Base-by-base conservation (phyloP, 2,329 filamentous ascomycete genomes). In the Eutypella sp. region DNA sequence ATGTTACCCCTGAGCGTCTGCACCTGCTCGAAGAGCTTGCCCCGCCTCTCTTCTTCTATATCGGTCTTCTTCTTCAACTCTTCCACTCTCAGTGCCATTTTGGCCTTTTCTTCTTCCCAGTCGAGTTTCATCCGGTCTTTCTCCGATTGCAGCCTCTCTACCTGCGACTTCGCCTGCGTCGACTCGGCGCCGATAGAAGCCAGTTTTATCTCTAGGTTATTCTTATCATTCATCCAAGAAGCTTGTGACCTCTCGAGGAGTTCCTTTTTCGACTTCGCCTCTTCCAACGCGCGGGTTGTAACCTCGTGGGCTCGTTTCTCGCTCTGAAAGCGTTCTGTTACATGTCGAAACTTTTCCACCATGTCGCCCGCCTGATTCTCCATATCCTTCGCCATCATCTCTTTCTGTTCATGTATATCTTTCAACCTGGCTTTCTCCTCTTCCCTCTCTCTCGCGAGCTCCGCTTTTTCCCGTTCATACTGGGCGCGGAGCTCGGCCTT, bases 1-100 rank as follows among this genome's bases (percentile, higher is more conserved):
- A 99, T 97, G 61, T 96, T 96, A 57, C 93, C 93, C 65, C 95
- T 95, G 48, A 97, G 79, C 61, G 96, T 91, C 63, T 97, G 89
- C 42, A 97, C 90, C 63, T 95, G 91, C 67, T 96, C 96, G 73
- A 96, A 95, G 0, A 99, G 77, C 53, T 92, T 88, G 10, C 91
- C 79, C n/a, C 92, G 81, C 43, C 95, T 74, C 0, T 40, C 20
- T 19, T 57, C 52, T 29, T 55, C 54, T 10, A 11, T 15, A 8
- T 39, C 36, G 8, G 36, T 13, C 36, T 39, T 39, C 5, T 39
- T 11, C n/a, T 7, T 22, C n/a, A 39, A 13, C 10, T 20, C 36
- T 5, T 15, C 18, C 4, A 39, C 10, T 39, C 16, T 15, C 29
- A 33, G 6, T 33, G 5, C 36, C 19, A 39, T 2, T 3, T 20